phyloP scores from a whole-genome alignment of 106 monocot species.

The Dendrobium nobile region DNA sequence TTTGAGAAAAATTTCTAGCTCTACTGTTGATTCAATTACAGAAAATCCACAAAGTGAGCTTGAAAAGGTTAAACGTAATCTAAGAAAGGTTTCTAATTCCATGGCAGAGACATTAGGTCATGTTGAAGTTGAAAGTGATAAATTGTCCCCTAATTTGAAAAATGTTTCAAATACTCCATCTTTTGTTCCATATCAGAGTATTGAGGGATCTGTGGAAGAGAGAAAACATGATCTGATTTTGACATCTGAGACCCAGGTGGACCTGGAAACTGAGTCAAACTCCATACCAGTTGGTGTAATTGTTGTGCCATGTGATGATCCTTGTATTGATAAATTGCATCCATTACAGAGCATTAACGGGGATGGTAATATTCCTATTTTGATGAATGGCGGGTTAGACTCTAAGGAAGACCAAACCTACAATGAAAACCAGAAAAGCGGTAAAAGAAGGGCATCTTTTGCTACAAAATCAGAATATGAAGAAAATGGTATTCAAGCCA shows the following conservation, averaged over 20 bases:
- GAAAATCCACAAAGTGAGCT: slow-evolving; percentile 80
- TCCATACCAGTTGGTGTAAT: not conserved
- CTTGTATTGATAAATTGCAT: slow-evolving; percentile 3
- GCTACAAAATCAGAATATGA: slow-evolving; percentile 45
- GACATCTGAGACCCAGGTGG: slow-evolving; percentile 16
- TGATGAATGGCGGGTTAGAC: slow-evolving; percentile 22
- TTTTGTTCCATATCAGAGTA: slow-evolving; percentile 17
- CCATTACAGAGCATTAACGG: slow-evolving; percentile 16
- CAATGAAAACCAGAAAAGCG: slow-evolving; percentile 40
- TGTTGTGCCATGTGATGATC: slow-evolving; percentile 15
- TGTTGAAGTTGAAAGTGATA: slow-evolving; percentile 30
- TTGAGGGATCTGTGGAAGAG: slow-evolving; percentile 33
- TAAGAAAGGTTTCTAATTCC: slow-evolving; percentile 72
- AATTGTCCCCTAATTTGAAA: slow-evolving; percentile 19
- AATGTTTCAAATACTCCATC: slow-evolving; percentile 18
- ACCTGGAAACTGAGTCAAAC: slow-evolving; percentile 19
- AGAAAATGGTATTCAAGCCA: slow-evolving; percentile 50
- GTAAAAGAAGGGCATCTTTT: slow-evolving; percentile 74
- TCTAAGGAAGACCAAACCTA: slow-evolving; percentile 41
- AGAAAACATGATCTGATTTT: slow-evolving; percentile 22
- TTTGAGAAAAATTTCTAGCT: slow-evolving; percentile 31
- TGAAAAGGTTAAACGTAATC: slow-evolving; percentile 87
- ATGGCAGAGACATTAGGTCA: slow-evolving; percentile 32
- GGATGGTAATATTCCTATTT: slow-evolving; percentile 21
- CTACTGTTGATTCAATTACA: slow-evolving; percentile 29